Base-by-base conservation (phyloP, 2,329 filamentous ascomycete species). In the Monilinia fructigena region DNA sequence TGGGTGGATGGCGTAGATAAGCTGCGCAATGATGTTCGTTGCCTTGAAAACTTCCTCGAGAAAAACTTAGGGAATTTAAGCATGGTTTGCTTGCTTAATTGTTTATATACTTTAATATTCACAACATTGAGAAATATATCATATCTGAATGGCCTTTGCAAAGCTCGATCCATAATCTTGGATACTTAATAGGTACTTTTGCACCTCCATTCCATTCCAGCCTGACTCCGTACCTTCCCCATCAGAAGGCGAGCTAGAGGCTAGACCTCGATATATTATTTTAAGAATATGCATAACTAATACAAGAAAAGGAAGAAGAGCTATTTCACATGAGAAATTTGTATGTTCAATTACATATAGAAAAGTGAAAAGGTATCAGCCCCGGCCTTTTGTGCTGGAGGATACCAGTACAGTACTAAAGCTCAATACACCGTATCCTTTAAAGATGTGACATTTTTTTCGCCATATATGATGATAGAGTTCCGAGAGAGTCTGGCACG, bases 1-100 rank as follows among this genome's bases (percentile, higher is more conserved):
- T 23, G 55, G 18, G 45, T 47, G 26, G 26, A 47, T 10, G 40
- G 40, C 42, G 55, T 47, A 59, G 55, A 47, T 59, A 59, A 38
- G 23, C 35, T 47, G 18, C 6, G 18, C 12, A 26, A 47, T 59
- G 45, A 47, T 31, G n/a, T 47, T 31, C 18, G 6, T 31, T 10
- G 4, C 23, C 18, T 4, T 26, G 4, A 35, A 45, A 26, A 31
- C 42, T n/a, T 18, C 8, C 18, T n/a, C 11, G 10, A 47, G 28
- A 35, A 23, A 59, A 18, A 2, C 12, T n/a, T 23, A 5, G 8
- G 20, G 18, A 18, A 23, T 8, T 6, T 7, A 35, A n/a, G 11
- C 11, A 59, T 47, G 26, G 5, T 31, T 6, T 31, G n/a, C 1
- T 5, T 35, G 40, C n/a, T 3, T 47, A 31, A 55, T 5, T 2